Evolutionary conservation across 495 filamentous ascomycete species (phyloP), one percentile per base, ranked within the genome.

Genomic region (Trichocladium uniseriatum): DNA sequence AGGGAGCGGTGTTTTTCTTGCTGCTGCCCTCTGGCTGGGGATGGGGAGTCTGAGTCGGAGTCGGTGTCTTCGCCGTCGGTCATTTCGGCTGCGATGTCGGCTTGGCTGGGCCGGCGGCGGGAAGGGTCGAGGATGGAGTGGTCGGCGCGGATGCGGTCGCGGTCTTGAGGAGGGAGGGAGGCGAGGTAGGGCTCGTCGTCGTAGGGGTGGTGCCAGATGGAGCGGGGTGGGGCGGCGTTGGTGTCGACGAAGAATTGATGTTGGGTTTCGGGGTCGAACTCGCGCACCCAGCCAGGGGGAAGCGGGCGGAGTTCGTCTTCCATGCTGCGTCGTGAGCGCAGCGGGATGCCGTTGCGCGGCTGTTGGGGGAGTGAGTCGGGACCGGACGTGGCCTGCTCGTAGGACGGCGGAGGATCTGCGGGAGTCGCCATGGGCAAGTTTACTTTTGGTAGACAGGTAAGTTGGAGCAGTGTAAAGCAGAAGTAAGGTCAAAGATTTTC

Each of bases 231-330:
- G 18, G 39, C n/a, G 19, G 54, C 34, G 14, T 15, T 44, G 29
- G 60, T 61, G 50, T 65, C 62, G 49, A 65, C 62, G 32, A 65
- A 65, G 60, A 65, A 65, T 9, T 65, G 62, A 47, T 65, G 62
- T 9, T 58, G 42, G 2, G 52, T 53, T n/a, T 52, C 43, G 4
- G 52, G 52, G 46, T 65, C 59, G 49, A 53, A 65, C 27, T 53
- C 41, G 32, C 62, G 60, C 9, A 61, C 56, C 62, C 62, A 65
- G 6, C 62, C 57, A 2, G 14, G 3, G 1, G 62, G 62, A 0
- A 63, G 40, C 0, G 62, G 51, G 2, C 62, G 57, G 9, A 65
- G 57, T 36, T 65, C 59, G 53, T 65, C 62, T 50, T 65, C 62
- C 57, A 65, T 62, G 53, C 54, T 58, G 20, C 57, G 57, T 10